A percentile compares a stretch with the other conserved stretches of the same genome.
phyloP scores from a whole-genome alignment of 164 flowering plant species.

The Euptelea pleiosperma region DNA sequence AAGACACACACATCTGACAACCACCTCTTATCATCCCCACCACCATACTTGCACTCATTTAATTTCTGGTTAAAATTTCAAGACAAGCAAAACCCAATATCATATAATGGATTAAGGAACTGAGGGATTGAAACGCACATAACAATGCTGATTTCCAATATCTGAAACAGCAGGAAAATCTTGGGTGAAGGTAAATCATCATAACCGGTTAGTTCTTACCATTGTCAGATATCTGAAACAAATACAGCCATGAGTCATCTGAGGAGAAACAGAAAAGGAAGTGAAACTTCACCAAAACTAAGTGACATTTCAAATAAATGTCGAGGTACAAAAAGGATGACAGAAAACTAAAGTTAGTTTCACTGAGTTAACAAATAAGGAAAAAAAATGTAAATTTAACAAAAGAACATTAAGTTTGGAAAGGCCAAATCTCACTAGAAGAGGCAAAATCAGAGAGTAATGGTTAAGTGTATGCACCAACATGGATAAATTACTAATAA shows the following conservation, averaged over 20 bases:
- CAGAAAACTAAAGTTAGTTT: background rate
- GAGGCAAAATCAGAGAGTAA: background rate
- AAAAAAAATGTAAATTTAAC: too few species aligned
- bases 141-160: constrained; percentile 83
- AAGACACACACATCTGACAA: constrained; percentile 88
- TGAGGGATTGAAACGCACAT: constrained; percentile 45
- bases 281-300: background rate
- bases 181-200: constrained; percentile 97
- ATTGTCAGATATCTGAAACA: constrained; percentile 92
- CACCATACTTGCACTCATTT: constrained; percentile 74
- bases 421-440: background rate
- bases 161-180: constrained; percentile 94
- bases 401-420: too few species aligned
- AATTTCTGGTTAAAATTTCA: constrained; percentile 6
- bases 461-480: too few species aligned
- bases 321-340: background rate
- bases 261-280: background rate
- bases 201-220: constrained; percentile 90
- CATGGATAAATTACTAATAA: too few species aligned
- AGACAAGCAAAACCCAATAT: background rate
- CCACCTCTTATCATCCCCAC: constrained; percentile 99
- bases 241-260: background rate
- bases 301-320: too few species aligned
- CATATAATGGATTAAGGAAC: constrained; percentile 5
- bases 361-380: too few species aligned